Percentiles rank a stretch among this genome's conserved stretches.
Conservation (phyloP, 805 yeast genomes). For the Cyberlindnera xishuangbannaensis region DNA sequence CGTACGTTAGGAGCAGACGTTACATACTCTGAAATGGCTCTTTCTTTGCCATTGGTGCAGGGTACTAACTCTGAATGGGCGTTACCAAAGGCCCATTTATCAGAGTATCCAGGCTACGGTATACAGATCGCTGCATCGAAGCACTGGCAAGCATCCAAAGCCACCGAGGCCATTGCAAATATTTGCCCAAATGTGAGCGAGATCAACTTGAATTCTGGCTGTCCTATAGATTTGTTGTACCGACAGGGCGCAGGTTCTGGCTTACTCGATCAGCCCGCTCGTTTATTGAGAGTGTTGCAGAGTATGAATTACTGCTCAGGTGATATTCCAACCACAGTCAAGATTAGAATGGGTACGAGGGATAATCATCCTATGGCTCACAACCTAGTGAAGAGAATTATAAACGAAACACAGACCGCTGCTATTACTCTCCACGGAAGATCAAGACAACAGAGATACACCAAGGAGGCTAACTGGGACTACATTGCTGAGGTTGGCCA, state of each 20-base stretch:
- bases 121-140: slow-evolving; percentile 89
- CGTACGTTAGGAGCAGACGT: slow-evolving; percentile 84
- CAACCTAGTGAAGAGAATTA: slow-evolving; percentile 59
- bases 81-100: slow-evolving; percentile 76
- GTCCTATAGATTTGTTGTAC: slow-evolving; percentile 94
- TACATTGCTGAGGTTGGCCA: slow-evolving; percentile 73
- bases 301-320: slow-evolving; percentile 87
- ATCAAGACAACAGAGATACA: slow-evolving; percentile 92
- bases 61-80: slow-evolving; percentile 98
- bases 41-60: slow-evolving; percentile 76
- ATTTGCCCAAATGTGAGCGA: slow-evolving; percentile 65
- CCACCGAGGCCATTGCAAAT: slow-evolving; percentile 70
- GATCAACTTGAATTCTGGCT: slow-evolving; percentile 89
- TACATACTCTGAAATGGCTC: slow-evolving; percentile 95
- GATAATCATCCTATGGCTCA: slow-evolving; percentile 89
- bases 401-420: slow-evolving; percentile 76
- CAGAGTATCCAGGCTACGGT: slow-evolving; percentile 86
- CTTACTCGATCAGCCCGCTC: slow-evolving; percentile 81
- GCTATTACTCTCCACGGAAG: slow-evolving; percentile 95
- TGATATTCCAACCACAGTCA: slow-evolving; percentile 88
- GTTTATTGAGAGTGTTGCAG: slow-evolving; percentile 68
- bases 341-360: slow-evolving; percentile 85
- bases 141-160: slow-evolving; percentile 90
- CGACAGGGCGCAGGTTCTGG: slow-evolving; percentile 96
- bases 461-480: slow-evolving; percentile 89